Base-by-base conservation (phyloP, 768 basidiomycete genomes). In the Tulasnella sp. region DNA sequence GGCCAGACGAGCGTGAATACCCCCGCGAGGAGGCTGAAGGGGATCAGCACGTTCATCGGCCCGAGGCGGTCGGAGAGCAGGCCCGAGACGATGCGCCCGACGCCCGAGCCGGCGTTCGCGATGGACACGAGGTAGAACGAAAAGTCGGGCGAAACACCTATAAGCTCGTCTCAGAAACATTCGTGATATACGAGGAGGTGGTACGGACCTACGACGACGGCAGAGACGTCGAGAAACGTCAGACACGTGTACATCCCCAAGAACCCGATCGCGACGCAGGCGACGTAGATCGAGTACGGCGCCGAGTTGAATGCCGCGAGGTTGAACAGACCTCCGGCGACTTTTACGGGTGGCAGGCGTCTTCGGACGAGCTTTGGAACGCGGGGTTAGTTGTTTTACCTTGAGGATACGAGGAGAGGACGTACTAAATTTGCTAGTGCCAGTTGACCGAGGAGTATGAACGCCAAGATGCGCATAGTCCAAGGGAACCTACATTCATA, bases 1-100 rank as follows among this genome's bases (percentile, higher is more conserved):
- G 86, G 87, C 88, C 87, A 90, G 3, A 71, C 71, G 62, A 80
- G 80, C 0, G 85, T 84, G 41, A 82, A 63, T 27, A 79, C 66
- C 0, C 75, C 82, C 0, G 81, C 78, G 0, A 76, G 37, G 15
- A 74, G 56, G 0, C 78, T 81, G 32, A 80, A 78, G 0, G 84
- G 82, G 9, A 75, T 75, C 74, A 87, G 81, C 29, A 83, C 70
- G 60, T 83, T 88, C 61, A 86, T 71, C 0, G 78, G 67, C 14
- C 86, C 86, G 37, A 61, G 49, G 8, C 50, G 43, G 58, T 68
- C 68, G 14, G 65, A 67, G 14, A 65, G 56, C 17, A 68, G 35
- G 15, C 67, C 64, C 15, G 65, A 63, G 7, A 56, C 35, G 25
- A 69, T 52, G 2, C 69, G 67, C 7, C 69, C 69, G 35, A 68